phyloP scores from a whole-genome alignment of 495 filamentous ascomycete species.

The Rhypophila decipiens region DNA sequence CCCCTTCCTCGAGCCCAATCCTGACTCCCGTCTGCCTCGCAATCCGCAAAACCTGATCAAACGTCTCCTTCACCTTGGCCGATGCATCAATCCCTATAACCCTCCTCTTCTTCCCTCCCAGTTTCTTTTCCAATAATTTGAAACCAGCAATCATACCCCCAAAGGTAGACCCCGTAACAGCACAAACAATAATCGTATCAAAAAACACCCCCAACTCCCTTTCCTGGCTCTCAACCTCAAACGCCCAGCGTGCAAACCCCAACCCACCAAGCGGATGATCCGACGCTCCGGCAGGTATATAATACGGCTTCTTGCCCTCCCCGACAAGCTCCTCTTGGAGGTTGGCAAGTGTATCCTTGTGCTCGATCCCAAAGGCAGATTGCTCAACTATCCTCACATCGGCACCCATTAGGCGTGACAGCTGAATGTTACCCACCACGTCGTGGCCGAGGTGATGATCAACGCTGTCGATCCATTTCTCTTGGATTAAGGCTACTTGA shows the following conservation, averaged over 20 bases:
- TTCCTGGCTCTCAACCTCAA: constrained; percentile 56
- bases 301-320: constrained; percentile 51
- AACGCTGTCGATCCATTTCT: constrained; percentile 54
- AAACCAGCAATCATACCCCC: constrained; percentile 61
- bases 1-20: constrained; percentile 48
- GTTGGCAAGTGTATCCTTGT: constrained; percentile 45
- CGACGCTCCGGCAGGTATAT: constrained; percentile 58
- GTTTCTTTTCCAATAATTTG: constrained; percentile 45
- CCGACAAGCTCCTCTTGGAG: constrained; percentile 40
- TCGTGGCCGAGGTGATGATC: constrained; percentile 50
- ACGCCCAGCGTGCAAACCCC: constrained; percentile 59
- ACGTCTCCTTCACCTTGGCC: constrained; percentile 49
- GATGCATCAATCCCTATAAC: constrained; percentile 59
- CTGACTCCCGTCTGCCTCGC: constrained; percentile 49
- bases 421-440: constrained; percentile 55
- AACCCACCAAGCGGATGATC: constrained; percentile 60
- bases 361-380: constrained; percentile 52
- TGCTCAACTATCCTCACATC: constrained; percentile 47
- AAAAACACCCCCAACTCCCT: constrained; percentile 49
- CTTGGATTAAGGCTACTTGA: constrained; percentile 50
- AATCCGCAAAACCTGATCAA: constrained; percentile 53
- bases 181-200: constrained; percentile 55
- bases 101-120: constrained; percentile 30
- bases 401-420: constrained; percentile 56
- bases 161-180: constrained; percentile 57